Base-by-base conservation (phyloP, 805 yeast species). In the Jamesozyma spencerorum region DNA sequence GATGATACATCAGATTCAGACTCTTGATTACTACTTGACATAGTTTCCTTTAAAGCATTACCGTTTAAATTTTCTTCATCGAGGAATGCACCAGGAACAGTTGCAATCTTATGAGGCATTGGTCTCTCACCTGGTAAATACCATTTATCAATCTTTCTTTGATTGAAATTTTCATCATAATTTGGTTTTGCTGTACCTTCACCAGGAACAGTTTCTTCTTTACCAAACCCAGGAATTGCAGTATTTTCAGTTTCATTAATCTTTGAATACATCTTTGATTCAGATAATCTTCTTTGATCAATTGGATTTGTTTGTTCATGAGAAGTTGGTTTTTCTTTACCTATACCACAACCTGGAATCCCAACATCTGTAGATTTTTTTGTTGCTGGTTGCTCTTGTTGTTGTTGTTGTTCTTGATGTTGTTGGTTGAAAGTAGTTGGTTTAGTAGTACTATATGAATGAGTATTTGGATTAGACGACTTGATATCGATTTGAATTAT, bases 281-380 rank as follows among this genome's bases (percentile, higher is more conserved):
- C 37, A 12, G 43, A 35, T 13, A 40, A 26, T 31, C 34, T 39
- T 39, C 38, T 39, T 4, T n/a, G 13, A 24, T 24, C 31, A 3
- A 31, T 15, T n/a, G 29, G 18, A 6, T 22, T 10, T 18, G 13
- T 14, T 10, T 15, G 7, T 18, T 18, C 24, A 18, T 17, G 34
- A 20, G 13, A 7, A 18, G 4, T 7, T 7, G 28, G 19, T 26
- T 13, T 28, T 27, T 27, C n/a, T 18, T 4, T 27, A 14, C 35
- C 40, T 14, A 12, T 19, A n/a, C 47, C 47, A 44, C 47, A 44
- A n/a, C 47, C 47, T 22, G 49, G 49, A 32, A 44, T 39, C 13
- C 39, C 41, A 5, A 31, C 37, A 10, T 22, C 22, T 15, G 18
- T 26, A 5, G 24, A 18, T 17, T 22, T 37, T 26, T 20, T 22